Percentiles rank a stretch among this genome's conserved stretches.
Conservation (phyloP, 345 rosid species). For the Acer yangbiense region DNA sequence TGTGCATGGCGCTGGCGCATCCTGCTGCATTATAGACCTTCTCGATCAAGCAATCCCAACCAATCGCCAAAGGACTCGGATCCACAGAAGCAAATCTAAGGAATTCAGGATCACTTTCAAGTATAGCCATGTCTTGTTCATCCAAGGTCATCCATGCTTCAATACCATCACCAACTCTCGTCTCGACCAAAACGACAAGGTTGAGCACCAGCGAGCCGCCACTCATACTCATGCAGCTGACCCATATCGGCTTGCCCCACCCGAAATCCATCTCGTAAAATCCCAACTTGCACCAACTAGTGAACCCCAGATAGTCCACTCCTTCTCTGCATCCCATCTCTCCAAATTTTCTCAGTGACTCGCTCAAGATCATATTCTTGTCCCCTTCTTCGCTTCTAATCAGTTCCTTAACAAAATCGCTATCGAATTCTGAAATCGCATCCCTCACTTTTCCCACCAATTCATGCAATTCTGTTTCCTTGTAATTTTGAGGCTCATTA, state of each 20-base stretch:
- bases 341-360: constrained; percentile 19
- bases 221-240: constrained; percentile 17
- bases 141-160: constrained; percentile 61
- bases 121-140: constrained; percentile 37
- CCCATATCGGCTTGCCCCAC: constrained; percentile 49
- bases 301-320: constrained; percentile 30
- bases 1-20: too few relatives aligned
- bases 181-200: constrained; percentile 42
- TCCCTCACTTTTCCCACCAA: constrained; percentile 32
- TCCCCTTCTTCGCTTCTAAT: constrained; percentile 19
- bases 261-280: constrained; percentile 43
- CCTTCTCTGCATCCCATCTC: constrained; percentile 18
- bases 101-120: constrained; percentile 31
- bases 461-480: constrained; percentile 15
- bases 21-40: too few relatives aligned
- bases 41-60: too few relatives aligned
- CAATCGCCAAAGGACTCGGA: constrained; percentile 33
- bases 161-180: constrained; percentile 34
- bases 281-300: constrained; percentile 43
- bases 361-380: not conserved
- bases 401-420: constrained; percentile 26
- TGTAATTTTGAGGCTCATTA: not conserved
- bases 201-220: constrained; percentile 28
- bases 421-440: constrained; percentile 31
- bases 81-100: constrained; percentile 31